Evolutionary conservation across 2,329 filamentous ascomycete genomes (phyloP).

Genomic region (Drechslerella coelobrocha): DNA sequence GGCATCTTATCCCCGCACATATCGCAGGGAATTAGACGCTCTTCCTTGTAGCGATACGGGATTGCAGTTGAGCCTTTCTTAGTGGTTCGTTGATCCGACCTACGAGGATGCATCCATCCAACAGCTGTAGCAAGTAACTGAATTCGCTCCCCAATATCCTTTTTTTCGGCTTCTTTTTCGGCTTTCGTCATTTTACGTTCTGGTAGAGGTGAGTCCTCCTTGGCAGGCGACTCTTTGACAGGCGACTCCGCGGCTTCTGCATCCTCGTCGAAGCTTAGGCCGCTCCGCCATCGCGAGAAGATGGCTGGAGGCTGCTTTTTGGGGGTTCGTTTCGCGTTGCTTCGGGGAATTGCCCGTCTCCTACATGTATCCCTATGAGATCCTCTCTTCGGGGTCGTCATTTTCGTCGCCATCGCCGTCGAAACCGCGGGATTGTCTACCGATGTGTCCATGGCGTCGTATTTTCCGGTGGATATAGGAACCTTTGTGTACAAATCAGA

Average conservation of each 20-base stretch:
- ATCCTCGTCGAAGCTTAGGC: slow-evolving; percentile 21
- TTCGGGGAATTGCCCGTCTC: not conserved
- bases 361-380: too few species aligned
- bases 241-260: not conserved
- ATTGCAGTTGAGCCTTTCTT: slow-evolving; percentile 35
- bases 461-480: too few species aligned
- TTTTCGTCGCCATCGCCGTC: not conserved
- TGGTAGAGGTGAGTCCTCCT: too few species aligned
- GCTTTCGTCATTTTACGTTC: slow-evolving; percentile 10
- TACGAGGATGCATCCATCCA: slow-evolving; percentile 40
- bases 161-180: slow-evolving; percentile 29
- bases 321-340: slow-evolving; percentile 16
- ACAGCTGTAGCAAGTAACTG: slow-evolving; percentile 26
- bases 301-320: slow-evolving; percentile 20
- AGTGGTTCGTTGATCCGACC: slow-evolving; percentile 27
- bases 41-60: slow-evolving; percentile 40
- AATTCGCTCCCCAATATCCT: slow-evolving; percentile 31
- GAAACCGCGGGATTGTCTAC: not conserved
- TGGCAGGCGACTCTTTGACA: not conserved
- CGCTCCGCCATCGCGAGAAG: slow-evolving; percentile 23
- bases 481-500: too few species aligned
- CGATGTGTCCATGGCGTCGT: not conserved
- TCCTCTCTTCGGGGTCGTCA: too few species aligned
- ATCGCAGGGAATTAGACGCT: slow-evolving; percentile 22
- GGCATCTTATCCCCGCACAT: slow-evolving; percentile 37